Evolutionary conservation across 257 asterid species (phyloP).

Genomic region (Scutellaria baicalensis): DNA sequence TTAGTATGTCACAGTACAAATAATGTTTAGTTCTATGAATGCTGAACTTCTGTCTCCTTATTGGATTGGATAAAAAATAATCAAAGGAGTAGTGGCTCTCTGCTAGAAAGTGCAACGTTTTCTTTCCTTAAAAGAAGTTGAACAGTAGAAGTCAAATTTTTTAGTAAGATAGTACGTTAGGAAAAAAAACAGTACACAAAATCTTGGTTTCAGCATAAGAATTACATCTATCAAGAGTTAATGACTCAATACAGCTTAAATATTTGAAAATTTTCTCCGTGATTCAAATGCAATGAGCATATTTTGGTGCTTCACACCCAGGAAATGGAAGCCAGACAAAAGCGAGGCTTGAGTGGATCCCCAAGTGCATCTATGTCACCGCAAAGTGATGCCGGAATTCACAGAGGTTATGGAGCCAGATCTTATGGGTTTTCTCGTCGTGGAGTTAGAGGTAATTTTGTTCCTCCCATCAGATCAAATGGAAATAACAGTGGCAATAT

Average conservation of each 20-base stretch:
- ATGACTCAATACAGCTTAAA: neutral
- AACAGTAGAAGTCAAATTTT: neutral
- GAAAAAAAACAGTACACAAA: neutral
- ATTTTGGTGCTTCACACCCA: slow-evolving; percentile 24
- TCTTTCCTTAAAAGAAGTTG: neutral
- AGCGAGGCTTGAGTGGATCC: slow-evolving; percentile 64
- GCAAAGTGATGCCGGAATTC: slow-evolving; percentile 51
- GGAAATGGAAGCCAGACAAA: slow-evolving; percentile 95
- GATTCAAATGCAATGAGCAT: slow-evolving; percentile 3
- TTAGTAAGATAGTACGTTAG: neutral
- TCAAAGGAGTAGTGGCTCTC: neutral
- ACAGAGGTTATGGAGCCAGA: slow-evolving; percentile 64
- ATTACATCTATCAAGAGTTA: neutral
- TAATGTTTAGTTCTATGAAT: neutral
- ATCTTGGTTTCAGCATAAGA: neutral
- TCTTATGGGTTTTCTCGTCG: slow-evolving; percentile 77
- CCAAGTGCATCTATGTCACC: slow-evolving; percentile 77
- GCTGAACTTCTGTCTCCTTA: neutral
- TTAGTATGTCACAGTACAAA: neutral
- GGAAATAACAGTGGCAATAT: slow-evolving; percentile 58
- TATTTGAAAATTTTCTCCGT: neutral
- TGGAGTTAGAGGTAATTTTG: slow-evolving; percentile 86
- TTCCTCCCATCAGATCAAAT: slow-evolving; percentile 86
- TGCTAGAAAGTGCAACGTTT: neutral
- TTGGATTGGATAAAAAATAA: neutral